Base-by-base conservation (phyloP, 2,329 filamentous ascomycete genomes). In the Fusarium irregulare region DNA sequence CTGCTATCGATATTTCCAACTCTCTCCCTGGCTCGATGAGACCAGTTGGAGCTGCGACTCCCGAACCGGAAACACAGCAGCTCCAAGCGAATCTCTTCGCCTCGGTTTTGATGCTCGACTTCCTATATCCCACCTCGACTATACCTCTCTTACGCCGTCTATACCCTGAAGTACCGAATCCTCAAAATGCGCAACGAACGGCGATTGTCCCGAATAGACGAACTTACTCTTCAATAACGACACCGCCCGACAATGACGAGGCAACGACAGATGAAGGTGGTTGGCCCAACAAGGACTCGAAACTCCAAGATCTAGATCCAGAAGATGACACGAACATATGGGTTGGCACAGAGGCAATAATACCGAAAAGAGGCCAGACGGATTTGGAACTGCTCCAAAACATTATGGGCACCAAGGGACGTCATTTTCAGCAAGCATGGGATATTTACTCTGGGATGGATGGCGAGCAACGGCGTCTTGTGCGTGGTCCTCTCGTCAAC, bases 91-190 rank as follows among this genome's bases (percentile, higher is more conserved):
- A 76, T 4, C 72, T 86, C 58, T 78, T 78, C 41, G 83, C 85
- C 28, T 87, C 86, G 7, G 73, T 81, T 11, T 84, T 87, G 57
- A 77, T 86, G 49, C 83, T 89, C 75, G 87, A 88, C 75, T 88
- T 88, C 56, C 76, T 88, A 11, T 88, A 88, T 55, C 86, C 86
- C 7, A 81, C 73, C 34, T 82, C 81, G 12, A 80, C 84, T 13
- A 60, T 82, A 14, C 77, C 81, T 16, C 77, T 85, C 7, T 71
- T 86, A 63, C 82, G 82, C 44, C 81, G 80, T 28, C 71, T 79
- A 12, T 78, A 79, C 46, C 76, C 77, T n/a, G 68, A 67, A 23
- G 45, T 78, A 4, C 72, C 74, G 10, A 71, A 63, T 45, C 55
- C 74, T 23, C 77, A 73, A 44, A 56, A 73, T 49, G 70, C 64